phyloP scores from a whole-genome alignment of 2,329 filamentous ascomycete genomes.

The Colletotrichum caudatum region DNA sequence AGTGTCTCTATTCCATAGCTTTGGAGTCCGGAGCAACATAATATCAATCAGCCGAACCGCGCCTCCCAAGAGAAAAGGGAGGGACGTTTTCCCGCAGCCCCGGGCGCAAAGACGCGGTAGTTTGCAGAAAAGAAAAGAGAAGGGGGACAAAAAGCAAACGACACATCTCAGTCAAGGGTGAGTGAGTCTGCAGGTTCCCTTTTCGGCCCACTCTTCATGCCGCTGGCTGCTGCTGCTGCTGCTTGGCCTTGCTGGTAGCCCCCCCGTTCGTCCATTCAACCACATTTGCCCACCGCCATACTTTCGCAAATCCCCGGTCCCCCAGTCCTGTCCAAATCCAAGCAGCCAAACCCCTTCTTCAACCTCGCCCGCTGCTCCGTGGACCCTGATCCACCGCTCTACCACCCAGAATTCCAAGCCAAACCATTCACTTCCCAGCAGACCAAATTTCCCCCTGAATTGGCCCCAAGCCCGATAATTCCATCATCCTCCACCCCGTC shows the following conservation, averaged over 20 bases:
- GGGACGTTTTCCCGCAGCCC: slow-evolving; percentile 3
- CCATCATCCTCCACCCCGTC: slow-evolving; percentile 16
- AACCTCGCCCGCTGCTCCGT: slow-evolving; percentile 23
- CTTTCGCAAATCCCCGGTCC: slow-evolving; percentile 14
- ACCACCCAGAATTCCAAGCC: slow-evolving; percentile 36
- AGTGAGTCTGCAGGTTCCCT: slow-evolving; percentile 34
- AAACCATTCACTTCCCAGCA: slow-evolving; percentile 34
- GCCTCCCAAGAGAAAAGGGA: background rate
- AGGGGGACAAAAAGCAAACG: background rate
- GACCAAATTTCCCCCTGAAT: slow-evolving; percentile 42
- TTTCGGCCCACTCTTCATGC: slow-evolving; percentile 33
- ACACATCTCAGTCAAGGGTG: slow-evolving; percentile 5
- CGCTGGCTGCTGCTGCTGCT: slow-evolving; percentile 15
- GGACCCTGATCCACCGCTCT: slow-evolving; percentile 39
- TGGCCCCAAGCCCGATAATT: slow-evolving; percentile 37
- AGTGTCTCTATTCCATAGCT: background rate
- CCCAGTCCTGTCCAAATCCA: slow-evolving; percentile 23
- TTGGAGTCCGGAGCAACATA: slow-evolving; percentile 12
- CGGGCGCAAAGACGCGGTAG: slow-evolving; percentile 1
- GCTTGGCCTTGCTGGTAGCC: slow-evolving; percentile 18
- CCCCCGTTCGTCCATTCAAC: slow-evolving; percentile 26
- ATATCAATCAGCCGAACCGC: slow-evolving; percentile 12
- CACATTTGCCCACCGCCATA: slow-evolving; percentile 22
- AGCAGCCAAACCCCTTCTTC: slow-evolving; percentile 39
- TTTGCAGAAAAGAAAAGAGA: slow-evolving; percentile 17